Conservation (phyloP, 2,329 filamentous ascomycete species). For the Lizonia empirigonia region DNA sequence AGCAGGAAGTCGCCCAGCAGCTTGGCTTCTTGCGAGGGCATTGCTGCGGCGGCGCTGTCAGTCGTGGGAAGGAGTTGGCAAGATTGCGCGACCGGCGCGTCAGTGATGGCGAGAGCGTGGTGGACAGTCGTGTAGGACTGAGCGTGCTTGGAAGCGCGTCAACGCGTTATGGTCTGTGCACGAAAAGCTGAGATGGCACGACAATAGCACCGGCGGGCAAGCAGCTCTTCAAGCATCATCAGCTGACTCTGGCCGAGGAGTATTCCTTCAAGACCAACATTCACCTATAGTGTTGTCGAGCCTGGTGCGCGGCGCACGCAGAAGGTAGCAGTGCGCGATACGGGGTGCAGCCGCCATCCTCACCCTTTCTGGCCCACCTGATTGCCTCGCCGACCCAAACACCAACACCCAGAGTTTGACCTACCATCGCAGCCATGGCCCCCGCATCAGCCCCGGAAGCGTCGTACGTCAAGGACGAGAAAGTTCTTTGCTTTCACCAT, state of each 20-base stretch:
- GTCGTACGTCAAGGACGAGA: conserved; percentile 78
- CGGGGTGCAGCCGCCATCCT: conserved; percentile 21
- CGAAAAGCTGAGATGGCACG: conserved; percentile 22
- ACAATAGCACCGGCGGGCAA: neutral
- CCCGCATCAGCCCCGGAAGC: conserved; percentile 59
- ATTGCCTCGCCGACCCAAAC: conserved; percentile 16
- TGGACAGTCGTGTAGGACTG: conserved; percentile 11
- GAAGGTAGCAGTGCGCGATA: conserved; percentile 22
- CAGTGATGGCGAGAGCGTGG: conserved; percentile 24
- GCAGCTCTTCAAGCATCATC: conserved; percentile 1
- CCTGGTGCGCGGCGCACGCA: conserved; percentile 3
- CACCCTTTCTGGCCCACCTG: conserved; percentile 20
- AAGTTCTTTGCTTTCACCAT: conserved; percentile 94
- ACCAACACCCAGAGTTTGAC: conserved; percentile 18
- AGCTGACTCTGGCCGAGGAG: conserved; percentile 10
- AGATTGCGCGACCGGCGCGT: conserved; percentile 1
- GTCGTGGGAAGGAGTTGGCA: neutral
- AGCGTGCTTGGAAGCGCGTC: conserved; percentile 27
- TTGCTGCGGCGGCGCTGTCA: conserved; percentile 41
- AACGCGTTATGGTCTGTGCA: conserved; percentile 29
- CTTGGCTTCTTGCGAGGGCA: conserved; percentile 75
- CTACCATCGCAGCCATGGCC: conserved; percentile 50
- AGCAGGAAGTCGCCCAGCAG: conserved; percentile 81
- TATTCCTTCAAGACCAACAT: neutral
- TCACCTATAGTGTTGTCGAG: conserved; percentile 8